These are phyloP conservation scores for Russula sp. DNA, from an alignment of 768 basidiomycete species.

Conservation along the genomic window DNA sequence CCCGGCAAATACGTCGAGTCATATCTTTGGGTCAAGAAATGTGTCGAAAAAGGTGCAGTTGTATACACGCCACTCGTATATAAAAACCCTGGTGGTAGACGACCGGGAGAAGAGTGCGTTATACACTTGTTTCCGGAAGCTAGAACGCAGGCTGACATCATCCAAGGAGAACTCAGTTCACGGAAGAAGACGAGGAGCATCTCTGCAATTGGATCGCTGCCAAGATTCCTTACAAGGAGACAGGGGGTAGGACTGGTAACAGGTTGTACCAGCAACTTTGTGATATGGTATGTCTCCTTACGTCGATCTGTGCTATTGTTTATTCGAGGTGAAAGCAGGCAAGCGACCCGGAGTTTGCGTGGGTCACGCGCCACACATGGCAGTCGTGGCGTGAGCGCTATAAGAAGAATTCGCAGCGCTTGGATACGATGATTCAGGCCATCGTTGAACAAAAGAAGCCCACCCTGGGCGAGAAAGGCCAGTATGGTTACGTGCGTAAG, in stretches of 20 bases:
- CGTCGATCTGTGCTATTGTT: not conserved
- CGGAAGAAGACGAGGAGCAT: slow-evolving; percentile 69
- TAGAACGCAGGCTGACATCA: slow-evolving; percentile 4
- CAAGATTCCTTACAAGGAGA: slow-evolving; percentile 82
- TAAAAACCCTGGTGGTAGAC: slow-evolving; percentile 79
- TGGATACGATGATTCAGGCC: slow-evolving; percentile 59
- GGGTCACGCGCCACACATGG: slow-evolving; percentile 85
- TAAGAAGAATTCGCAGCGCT: slow-evolving; percentile 72
- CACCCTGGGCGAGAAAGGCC: slow-evolving; percentile 68
- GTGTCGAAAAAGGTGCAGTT: slow-evolving; percentile 64
- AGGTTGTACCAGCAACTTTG: slow-evolving; percentile 78
- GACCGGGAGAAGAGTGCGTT: slow-evolving; percentile 76
- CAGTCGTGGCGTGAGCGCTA: slow-evolving; percentile 89
- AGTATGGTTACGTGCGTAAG: slow-evolving; percentile 77
- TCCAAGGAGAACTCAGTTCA: slow-evolving; percentile 70
- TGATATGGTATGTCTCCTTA: slow-evolving; percentile 52
- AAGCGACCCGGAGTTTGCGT: slow-evolving; percentile 66
- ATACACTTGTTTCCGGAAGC: not conserved
- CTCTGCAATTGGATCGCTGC: slow-evolving; percentile 77
- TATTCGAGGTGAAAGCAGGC: slow-evolving; percentile 40
- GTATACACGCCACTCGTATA: slow-evolving; percentile 73
- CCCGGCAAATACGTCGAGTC: slow-evolving; percentile 77
- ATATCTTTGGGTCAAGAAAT: slow-evolving; percentile 81
- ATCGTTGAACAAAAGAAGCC: slow-evolving; percentile 73
- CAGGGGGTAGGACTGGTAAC: slow-evolving; percentile 78